These are phyloP conservation scores for Pseudogymnoascus sp. DNA, from an alignment of 2,329 filamentous ascomycete species.

Conservation along the genomic window DNA sequence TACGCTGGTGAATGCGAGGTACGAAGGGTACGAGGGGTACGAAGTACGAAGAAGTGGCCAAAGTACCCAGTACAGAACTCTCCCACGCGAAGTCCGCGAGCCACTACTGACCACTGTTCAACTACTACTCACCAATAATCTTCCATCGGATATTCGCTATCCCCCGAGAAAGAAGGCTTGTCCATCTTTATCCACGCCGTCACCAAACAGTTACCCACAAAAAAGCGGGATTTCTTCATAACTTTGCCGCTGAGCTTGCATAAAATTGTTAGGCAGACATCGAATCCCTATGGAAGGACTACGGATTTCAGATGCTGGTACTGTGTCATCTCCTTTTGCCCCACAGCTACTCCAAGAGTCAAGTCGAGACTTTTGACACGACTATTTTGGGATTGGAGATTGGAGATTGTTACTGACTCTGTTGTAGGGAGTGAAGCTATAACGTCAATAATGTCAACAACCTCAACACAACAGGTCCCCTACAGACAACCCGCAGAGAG, in stretches of 20 bases:
- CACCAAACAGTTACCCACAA: no score
- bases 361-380: neutral
- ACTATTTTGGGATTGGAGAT: neutral
- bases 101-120: neutral
- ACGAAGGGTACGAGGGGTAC: neutral
- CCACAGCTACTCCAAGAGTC: neutral
- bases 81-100: neutral
- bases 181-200: neutral
- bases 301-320: no score
- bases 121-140: neutral
- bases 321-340: conserved; percentile 1
- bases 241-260: neutral
- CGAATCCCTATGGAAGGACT: neutral
- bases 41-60: neutral
- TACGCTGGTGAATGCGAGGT: neutral
- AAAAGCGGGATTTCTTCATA: neutral
- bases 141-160: neutral
- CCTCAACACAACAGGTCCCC: no score
- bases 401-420: neutral
- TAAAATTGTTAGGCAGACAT: neutral
- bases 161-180: neutral
- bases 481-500: no score
- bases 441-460: no score
- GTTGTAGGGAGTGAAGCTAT: no score
- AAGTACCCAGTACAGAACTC: neutral